A percentile compares a stretch with the other conserved stretches of the same genome.
These are phyloP conservation scores for Geotrichum citri-aurantii DNA, from an alignment of 1,139 yeast species.

Conservation along the genomic window DNA sequence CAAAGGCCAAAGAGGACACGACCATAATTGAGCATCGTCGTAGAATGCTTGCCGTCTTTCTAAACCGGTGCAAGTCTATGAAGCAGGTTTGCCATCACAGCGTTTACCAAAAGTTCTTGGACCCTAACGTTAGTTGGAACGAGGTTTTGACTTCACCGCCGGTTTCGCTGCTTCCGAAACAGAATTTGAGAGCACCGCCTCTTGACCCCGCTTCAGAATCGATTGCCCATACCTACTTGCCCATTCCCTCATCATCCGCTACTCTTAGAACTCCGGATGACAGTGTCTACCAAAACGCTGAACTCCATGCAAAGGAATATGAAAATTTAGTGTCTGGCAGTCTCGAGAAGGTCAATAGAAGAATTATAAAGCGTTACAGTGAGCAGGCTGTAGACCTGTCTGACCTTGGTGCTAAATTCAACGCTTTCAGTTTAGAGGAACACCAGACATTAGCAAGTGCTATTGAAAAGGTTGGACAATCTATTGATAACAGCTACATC, in stretches of 20 bases:
- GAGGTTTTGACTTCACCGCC: constrained; percentile 53
- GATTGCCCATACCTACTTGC: constrained; percentile 57
- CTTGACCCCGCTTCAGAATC: constrained; percentile 48
- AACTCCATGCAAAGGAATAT: constrained; percentile 49
- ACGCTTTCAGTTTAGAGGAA: constrained; percentile 67
- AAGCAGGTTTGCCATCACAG: constrained; percentile 52
- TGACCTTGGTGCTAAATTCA: constrained; percentile 66
- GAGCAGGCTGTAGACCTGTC: constrained; percentile 64
- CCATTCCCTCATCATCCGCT: constrained; percentile 50
- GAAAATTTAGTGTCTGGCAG: constrained; percentile 50
- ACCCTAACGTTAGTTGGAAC: constrained; percentile 77
- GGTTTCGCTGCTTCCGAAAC: constrained; percentile 48
- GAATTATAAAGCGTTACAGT: constrained; percentile 54
- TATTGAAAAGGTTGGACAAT: constrained; percentile 73
- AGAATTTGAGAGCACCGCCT: constrained; percentile 52
- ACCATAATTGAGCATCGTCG: constrained; percentile 58
- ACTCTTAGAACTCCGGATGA: constrained; percentile 34
- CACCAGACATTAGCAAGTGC: constrained; percentile 43
- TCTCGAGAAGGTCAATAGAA: constrained; percentile 62
- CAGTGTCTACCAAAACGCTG: constrained; percentile 41
- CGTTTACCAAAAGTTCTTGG: constrained; percentile 70
- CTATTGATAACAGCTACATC: constrained; percentile 66
- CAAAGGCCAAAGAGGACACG: constrained; percentile 51
- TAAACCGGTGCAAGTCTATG: constrained; percentile 66
- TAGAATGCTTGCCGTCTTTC: constrained; percentile 67